phyloP scores from a whole-genome alignment of 345 rosid species.

The Tarenaya hassleriana region DNA sequence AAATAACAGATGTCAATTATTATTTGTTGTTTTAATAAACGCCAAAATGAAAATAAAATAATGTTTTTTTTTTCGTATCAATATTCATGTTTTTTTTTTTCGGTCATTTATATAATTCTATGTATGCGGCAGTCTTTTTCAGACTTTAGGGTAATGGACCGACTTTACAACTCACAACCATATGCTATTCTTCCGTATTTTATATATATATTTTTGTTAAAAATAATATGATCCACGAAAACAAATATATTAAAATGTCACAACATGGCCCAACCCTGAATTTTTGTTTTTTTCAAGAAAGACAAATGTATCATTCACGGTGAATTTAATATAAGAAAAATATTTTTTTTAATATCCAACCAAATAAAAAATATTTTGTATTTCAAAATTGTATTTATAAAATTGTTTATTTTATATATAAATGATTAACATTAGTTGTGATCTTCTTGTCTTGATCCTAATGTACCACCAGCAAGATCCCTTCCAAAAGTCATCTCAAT shows the following conservation, averaged over 20 bases:
- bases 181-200: not conserved
- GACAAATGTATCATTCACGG: constrained; percentile 21
- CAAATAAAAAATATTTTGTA: not conserved
- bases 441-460: too few relatives aligned
- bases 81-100: not conserved
- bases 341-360: constrained; percentile 5
- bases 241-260: constrained; percentile 11
- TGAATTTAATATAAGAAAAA: constrained; percentile 13
- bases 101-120: not conserved
- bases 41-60: too few relatives aligned
- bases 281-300: constrained; percentile 21
- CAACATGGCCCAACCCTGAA: constrained; percentile 17
- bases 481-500: too few relatives aligned
- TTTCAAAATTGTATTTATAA: too few relatives aligned
- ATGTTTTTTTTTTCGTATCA: not conserved
- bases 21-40: too few relatives aligned
- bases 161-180: constrained; percentile 16
- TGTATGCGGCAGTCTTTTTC: constrained; percentile 9
- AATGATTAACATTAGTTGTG: too few relatives aligned
- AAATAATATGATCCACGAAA: constrained; percentile 4
- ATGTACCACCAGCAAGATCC: too few relatives aligned
- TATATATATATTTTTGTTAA: not conserved
- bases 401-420: too few relatives aligned
- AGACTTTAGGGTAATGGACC: constrained; percentile 25
- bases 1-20: too few relatives aligned